Conservation (phyloP, 192 early-diverging fungal species). For the Gaertneriomyces sp. region DNA sequence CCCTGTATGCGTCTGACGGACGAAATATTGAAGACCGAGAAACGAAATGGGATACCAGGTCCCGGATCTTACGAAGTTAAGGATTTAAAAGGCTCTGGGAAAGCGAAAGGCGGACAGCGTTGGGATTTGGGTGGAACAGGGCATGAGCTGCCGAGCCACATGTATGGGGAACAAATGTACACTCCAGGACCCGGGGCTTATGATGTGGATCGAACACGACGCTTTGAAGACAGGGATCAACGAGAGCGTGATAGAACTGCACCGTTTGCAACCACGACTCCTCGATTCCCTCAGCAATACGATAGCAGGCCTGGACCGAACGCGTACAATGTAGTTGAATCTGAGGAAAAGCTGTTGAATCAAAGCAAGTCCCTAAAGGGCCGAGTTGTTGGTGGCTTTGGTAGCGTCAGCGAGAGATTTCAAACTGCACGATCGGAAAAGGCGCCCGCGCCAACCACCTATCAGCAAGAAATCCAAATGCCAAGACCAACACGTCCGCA, state of each 20-base stretch:
- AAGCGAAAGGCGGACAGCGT: conserved; percentile 13
- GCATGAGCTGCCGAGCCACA: conserved; percentile 14
- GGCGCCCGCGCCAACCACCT: neutral
- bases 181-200: conserved; percentile 51
- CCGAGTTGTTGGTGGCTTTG: conserved; percentile 34
- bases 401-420: conserved; percentile 40
- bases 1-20: conserved; percentile 51
- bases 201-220: conserved; percentile 23
- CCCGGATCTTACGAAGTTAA: conserved; percentile 52
- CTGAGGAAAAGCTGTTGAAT: too few relatives aligned
- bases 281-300: too few relatives aligned
- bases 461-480: conserved; percentile 24
- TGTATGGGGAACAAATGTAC: conserved; percentile 35
- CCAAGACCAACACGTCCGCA: conserved; percentile 40
- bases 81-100: conserved; percentile 26
- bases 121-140: neutral
- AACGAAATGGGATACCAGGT: conserved; percentile 44
- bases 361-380: too few relatives aligned
- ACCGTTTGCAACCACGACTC: too few relatives aligned
- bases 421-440: conserved; percentile 16
- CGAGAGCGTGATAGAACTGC: too few relatives aligned
- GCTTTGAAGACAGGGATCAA: too few relatives aligned
- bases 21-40: conserved; percentile 39
- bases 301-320: too few relatives aligned
- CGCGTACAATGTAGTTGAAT: too few relatives aligned